These are phyloP conservation scores for Candida loeiensis DNA, from an alignment of 805 yeast species.

Conservation along the genomic window DNA sequence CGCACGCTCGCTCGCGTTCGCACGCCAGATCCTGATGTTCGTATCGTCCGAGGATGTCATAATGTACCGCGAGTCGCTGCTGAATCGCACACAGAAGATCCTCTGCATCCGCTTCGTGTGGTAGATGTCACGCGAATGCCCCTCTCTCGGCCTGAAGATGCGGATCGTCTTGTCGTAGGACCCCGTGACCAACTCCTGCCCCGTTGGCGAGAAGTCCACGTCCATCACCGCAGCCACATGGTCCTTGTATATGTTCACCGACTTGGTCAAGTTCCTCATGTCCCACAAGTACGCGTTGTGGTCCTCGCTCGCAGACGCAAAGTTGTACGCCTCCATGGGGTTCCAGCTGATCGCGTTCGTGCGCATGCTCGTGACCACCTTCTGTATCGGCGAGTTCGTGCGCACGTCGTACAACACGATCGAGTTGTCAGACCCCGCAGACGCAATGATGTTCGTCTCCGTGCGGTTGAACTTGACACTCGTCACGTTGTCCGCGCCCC, in stretches of 20 bases:
- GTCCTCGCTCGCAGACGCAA: constrained; percentile 91
- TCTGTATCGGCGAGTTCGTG: constrained; percentile 89
- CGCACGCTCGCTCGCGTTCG: constrained; percentile 80
- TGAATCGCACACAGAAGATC: constrained; percentile 74
- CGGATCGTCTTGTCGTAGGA: constrained; percentile 93
- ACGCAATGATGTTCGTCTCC: constrained; percentile 84
- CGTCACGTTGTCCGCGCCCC: constrained; percentile 95
- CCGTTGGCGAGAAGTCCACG: constrained; percentile 94
- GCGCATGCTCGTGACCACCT: constrained; percentile 75
- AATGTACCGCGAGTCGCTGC: constrained; percentile 87
- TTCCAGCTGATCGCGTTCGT: constrained; percentile 91
- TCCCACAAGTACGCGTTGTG: constrained; percentile 94
- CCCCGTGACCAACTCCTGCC: constrained; percentile 92
- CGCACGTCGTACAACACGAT: constrained; percentile 87
- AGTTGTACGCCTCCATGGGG: constrained; percentile 95
- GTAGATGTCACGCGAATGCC: constrained; percentile 92
- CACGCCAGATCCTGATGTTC: constrained; percentile 90
- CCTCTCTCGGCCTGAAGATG: constrained; percentile 68
- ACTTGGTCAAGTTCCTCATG: constrained; percentile 84
- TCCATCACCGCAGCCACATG: constrained; percentile 96
- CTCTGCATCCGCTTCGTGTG: constrained; percentile 98
- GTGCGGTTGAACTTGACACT: constrained; percentile 84
- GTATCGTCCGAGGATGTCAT: constrained; percentile 95
- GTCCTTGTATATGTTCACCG: constrained; percentile 84
- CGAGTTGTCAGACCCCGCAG: constrained; percentile 82